phyloP scores from a whole-genome alignment of 2,329 filamentous ascomycete species.

The Fusarium citri region DNA sequence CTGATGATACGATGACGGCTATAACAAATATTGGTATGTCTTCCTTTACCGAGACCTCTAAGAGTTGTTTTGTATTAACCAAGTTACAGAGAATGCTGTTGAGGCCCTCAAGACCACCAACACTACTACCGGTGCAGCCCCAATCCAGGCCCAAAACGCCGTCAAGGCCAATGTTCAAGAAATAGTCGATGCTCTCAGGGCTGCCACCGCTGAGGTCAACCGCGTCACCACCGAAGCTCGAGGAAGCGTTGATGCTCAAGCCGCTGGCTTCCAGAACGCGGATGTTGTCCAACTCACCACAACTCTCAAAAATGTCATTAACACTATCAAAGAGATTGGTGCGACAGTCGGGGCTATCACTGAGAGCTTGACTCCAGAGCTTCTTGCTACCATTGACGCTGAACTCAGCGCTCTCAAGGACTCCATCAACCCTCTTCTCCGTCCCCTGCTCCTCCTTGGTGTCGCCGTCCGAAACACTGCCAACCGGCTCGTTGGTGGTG shows the following conservation, averaged over 20 bases:
- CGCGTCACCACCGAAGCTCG: constrained; percentile 21
- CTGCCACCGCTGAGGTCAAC: constrained; percentile 5
- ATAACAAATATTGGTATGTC: constrained; percentile 12
- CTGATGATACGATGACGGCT: rapidly evolving
- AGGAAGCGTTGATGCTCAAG: constrained; percentile 7
- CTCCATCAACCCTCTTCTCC: constrained; percentile 11
- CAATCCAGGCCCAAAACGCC: neutral
- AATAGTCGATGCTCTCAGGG: neutral
- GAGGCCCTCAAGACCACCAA: neutral
- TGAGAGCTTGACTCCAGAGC: neutral
- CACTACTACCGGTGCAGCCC: neutral
- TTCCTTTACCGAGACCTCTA: rapidly evolving
- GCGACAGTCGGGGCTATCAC: neutral
- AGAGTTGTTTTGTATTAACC: neutral
- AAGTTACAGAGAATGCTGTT: neutral
- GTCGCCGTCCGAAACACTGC: neutral
- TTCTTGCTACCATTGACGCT: neutral
- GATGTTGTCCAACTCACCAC: constrained; percentile 8
- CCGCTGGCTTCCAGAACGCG: neutral
- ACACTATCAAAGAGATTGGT: neutral
- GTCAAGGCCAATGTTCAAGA: constrained; percentile 11
- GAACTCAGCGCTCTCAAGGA: constrained; percentile 9
- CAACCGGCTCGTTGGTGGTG: neutral
- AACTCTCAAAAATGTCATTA: neutral
- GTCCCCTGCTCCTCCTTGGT: neutral